Percentiles rank a stretch among this genome's conserved stretches.
Evolutionary conservation across 2,329 filamentous ascomycete genomes (phyloP).

Genomic region (Tolypocladium paradoxum): DNA sequence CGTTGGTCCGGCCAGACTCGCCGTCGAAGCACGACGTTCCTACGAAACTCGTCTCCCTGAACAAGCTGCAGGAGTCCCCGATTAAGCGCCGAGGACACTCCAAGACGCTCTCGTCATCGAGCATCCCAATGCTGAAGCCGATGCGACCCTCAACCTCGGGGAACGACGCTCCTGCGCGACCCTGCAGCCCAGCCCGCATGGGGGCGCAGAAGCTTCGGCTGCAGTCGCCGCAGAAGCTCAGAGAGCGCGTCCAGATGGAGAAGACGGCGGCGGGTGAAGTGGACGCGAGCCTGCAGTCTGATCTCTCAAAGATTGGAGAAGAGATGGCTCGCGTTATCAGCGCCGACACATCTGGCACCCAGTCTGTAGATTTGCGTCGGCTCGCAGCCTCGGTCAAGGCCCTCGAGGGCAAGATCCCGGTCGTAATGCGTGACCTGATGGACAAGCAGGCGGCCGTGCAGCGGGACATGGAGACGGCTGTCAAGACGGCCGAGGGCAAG

Average conservation of each 20-base stretch:
- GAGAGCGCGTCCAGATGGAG: constrained; percentile 76
- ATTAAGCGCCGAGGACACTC: constrained; percentile 25
- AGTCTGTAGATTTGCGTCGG: constrained; percentile 33
- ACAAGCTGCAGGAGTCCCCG: constrained; percentile 11
- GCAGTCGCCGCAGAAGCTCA: constrained; percentile 63
- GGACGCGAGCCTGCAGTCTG: constrained; percentile 59
- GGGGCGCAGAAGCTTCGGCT: constrained; percentile 48
- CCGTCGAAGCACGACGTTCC: constrained; percentile 6
- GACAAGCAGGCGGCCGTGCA: constrained; percentile 54
- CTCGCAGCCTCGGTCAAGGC: constrained; percentile 48
- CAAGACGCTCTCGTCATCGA: constrained; percentile 41
- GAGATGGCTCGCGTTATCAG: constrained; percentile 57
- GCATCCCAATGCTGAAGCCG: constrained; percentile 42
- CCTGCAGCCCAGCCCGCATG: constrained; percentile 18
- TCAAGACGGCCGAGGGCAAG: constrained; percentile 67
- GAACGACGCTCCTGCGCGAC: constrained; percentile 12
- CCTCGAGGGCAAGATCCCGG: constrained; percentile 58
- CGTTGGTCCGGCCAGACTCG: constrained; percentile 3
- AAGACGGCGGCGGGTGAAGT: constrained; percentile 62
- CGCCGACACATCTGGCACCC: constrained; percentile 15
- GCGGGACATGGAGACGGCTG: constrained; percentile 58
- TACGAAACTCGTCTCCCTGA: constrained; percentile 8
- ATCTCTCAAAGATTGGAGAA: constrained; percentile 69
- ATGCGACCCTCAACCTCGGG: constrained; percentile 17
- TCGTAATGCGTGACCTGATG: constrained; percentile 46